phyloP scores from a whole-genome alignment of 1,139 yeast species.

The Arxiozyma heterogenica region DNA sequence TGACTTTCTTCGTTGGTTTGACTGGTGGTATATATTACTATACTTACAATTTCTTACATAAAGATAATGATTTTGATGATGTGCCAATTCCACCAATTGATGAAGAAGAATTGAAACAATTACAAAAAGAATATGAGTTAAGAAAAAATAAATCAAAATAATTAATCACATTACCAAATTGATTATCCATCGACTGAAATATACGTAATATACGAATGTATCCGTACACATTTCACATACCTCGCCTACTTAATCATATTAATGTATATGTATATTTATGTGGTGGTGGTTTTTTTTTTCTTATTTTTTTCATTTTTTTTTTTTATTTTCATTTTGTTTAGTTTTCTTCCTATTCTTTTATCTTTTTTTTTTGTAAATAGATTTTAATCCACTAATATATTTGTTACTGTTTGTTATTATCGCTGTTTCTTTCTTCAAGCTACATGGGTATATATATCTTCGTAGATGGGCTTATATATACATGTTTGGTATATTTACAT shows the following conservation, averaged over 20 bases:
- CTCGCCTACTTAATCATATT: not conserved
- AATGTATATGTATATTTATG: no score
- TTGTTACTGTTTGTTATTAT: no score
- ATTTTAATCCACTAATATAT: no score
- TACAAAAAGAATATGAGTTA: conserved; percentile 52
- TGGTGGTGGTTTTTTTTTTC: no score
- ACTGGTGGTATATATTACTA: conserved; percentile 65
- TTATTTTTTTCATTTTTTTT: no score
- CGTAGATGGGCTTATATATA: no score
- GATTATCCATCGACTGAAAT: not conserved
- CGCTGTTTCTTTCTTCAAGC: no score
- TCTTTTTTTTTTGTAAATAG: not conserved
- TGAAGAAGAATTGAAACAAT: conserved; percentile 62
- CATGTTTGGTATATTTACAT: no score
- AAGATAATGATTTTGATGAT: conserved; percentile 72
- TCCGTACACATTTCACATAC: not conserved
- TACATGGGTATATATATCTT: no score
- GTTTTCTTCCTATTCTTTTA: not conserved
- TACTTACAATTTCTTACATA: conserved; percentile 62
- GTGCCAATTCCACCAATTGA: conserved; percentile 89
- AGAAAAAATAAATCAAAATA: conserved; percentile 27
- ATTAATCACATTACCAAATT: not conserved
- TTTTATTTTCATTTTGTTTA: no score
- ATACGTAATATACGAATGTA: not conserved
- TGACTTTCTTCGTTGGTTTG: conserved; percentile 48